Percentiles rank a stretch among this genome's conserved stretches.
These are phyloP conservation scores for Ascochyta fabae DNA, from an alignment of 2,329 filamentous ascomycete species.

Conservation along the genomic window DNA sequence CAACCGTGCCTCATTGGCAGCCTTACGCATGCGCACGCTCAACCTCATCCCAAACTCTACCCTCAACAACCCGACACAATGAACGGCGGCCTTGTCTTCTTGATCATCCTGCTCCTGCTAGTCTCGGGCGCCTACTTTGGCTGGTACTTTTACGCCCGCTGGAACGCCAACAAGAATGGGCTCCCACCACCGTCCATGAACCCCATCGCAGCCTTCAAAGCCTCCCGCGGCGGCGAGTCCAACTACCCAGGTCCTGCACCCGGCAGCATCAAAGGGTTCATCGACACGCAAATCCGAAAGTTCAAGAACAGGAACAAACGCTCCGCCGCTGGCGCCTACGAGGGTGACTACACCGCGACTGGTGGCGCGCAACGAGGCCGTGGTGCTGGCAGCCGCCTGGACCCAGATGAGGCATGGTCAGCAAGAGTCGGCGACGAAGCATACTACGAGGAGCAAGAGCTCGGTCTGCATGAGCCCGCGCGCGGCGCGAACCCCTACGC, in stretches of 20 bases:
- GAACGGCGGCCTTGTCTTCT: conserved; percentile 61
- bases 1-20: conserved; percentile 15
- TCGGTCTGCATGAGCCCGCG: conserved; percentile 61
- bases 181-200: conserved; percentile 75
- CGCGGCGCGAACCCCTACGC: conserved; percentile 45
- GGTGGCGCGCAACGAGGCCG: conserved; percentile 47
- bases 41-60: conserved; percentile 15
- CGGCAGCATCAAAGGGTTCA: conserved; percentile 73
- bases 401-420: conserved; percentile 89
- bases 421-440: conserved; percentile 77
- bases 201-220: conserved; percentile 74
- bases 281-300: conserved; percentile 69
- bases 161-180: conserved; percentile 75
- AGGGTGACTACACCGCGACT: conserved; percentile 62
- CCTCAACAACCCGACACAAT: conserved; percentile 35
- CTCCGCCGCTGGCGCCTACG: conserved; percentile 74
- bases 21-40: conserved; percentile 22
- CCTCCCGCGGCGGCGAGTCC: conserved; percentile 37
- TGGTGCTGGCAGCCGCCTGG: conserved; percentile 65
- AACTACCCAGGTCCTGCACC: conserved; percentile 60
- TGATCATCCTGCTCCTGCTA: conserved; percentile 75
- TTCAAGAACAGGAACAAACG: conserved; percentile 72
- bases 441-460: conserved; percentile 80
- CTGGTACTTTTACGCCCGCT: conserved; percentile 75
- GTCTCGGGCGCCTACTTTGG: conserved; percentile 64